Conservation (phyloP, 2,329 filamentous ascomycete genomes). For the Tympanopsis confertula region DNA sequence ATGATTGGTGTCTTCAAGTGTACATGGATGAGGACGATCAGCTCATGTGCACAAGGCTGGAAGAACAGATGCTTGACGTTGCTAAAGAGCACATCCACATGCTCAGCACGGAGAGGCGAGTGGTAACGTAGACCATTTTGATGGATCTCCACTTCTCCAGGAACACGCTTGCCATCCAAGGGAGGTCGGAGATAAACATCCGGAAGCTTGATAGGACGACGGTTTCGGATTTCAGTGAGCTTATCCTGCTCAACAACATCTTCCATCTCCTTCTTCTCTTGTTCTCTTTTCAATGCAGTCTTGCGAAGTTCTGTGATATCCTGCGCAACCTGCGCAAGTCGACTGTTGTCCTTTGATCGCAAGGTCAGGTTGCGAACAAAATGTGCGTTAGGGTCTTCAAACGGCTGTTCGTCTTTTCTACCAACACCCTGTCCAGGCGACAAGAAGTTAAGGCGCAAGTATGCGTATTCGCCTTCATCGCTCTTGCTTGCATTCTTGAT, state of each 20-base stretch:
- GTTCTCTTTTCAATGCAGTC: conserved; percentile 79
- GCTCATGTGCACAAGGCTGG: conserved; percentile 88
- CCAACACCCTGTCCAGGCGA: conserved; percentile 95
- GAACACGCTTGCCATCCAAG: conserved; percentile 91
- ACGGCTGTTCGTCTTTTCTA: conserved; percentile 92
- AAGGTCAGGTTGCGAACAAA: conserved; percentile 94
- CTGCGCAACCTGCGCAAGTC: conserved; percentile 80
- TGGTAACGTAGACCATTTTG: conserved; percentile 97
- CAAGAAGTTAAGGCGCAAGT: conserved; percentile 90
- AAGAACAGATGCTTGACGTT: conserved; percentile 99
- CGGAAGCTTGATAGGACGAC: conserved; percentile 77
- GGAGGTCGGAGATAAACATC: conserved; percentile 93
- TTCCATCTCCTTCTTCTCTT: conserved; percentile 99
- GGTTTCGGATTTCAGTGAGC: conserved; percentile 84
- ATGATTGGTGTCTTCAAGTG: conserved; percentile 97
- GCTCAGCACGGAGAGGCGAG: conserved; percentile 66
- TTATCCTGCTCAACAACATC: conserved; percentile 99
- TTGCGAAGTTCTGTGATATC: conserved; percentile 96
- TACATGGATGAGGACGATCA: conserved; percentile 96
- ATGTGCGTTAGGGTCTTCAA: conserved; percentile 89
- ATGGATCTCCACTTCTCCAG: conserved; percentile 92
- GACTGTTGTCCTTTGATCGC: conserved; percentile 76
- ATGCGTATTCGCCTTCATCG: conserved; percentile 87
- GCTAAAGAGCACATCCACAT: conserved; percentile 91
- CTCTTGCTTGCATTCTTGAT: conserved; percentile 99